These are phyloP conservation scores for Acmispon strigosus DNA, from an alignment of 306 rosid species.

Conservation along the genomic window DNA sequence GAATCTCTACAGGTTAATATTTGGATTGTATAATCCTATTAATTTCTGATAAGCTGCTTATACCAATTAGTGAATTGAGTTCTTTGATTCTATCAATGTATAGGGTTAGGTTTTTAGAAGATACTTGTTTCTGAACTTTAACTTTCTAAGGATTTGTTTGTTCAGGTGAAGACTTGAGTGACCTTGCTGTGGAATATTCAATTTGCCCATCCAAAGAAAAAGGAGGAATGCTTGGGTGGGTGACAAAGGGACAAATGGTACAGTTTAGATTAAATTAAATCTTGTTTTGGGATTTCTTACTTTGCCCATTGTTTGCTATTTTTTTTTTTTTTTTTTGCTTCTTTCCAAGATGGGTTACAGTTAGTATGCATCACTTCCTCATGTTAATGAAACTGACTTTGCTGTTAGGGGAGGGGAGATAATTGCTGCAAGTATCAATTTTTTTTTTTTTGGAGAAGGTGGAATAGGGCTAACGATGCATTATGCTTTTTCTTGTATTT, in stretches of 20 bases:
- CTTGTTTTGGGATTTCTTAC: conserved; percentile 1
- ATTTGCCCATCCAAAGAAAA: conserved; percentile 84
- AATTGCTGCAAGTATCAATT: background rate
- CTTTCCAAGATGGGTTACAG: background rate
- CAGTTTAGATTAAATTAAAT: background rate
- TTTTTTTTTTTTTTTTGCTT: background rate
- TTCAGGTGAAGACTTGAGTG: conserved; percentile 91
- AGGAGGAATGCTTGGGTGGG: conserved; percentile 99
- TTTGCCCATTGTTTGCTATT: background rate
- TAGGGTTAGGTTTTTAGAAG: background rate
- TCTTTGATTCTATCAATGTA: background rate
- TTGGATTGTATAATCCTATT: background rate
- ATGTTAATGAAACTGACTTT: background rate
- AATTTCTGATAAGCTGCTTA: background rate
- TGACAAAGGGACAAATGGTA: conserved; percentile 93
- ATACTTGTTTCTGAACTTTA: background rate
- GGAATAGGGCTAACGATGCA: background rate
- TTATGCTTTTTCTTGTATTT: background rate
- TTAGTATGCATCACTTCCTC: background rate
- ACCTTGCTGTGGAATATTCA: conserved; percentile 79
- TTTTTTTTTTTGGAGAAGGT: background rate
- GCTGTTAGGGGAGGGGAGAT: background rate
- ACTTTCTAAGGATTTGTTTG: conserved; percentile 9
- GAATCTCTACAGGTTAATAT: conserved; percentile 50
- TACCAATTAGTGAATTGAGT: background rate